A percentile compares a stretch with the other conserved stretches of the same genome.
Conservation (phyloP, 805 yeast species). For the Schizosaccharomyces cryophilus region DNA sequence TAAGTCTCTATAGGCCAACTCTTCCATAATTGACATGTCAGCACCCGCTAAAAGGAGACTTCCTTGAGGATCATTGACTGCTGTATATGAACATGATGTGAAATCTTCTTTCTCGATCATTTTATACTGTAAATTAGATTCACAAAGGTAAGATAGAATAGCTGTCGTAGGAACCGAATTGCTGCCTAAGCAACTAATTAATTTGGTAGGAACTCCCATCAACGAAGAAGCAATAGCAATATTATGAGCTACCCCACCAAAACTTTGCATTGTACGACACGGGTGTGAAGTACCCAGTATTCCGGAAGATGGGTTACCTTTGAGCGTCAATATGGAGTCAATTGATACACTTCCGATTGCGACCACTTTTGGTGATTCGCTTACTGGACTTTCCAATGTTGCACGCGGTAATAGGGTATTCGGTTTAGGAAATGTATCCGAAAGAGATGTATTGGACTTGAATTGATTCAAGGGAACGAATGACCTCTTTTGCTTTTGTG, state of each 20-base stretch:
- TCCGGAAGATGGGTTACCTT: constrained; percentile 10
- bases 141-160: constrained; percentile 4
- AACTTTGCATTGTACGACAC: constrained; percentile 27
- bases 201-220: constrained; percentile 10
- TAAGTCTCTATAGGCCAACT: neutral
- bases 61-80: constrained; percentile 39
- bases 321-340: constrained; percentile 31
- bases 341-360: constrained; percentile 58
- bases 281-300: constrained; percentile 43
- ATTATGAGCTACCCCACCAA: constrained; percentile 76
- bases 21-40: constrained; percentile 29
- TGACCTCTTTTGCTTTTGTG: constrained; percentile 6
- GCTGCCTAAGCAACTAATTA: constrained; percentile 38
- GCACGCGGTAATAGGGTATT: neutral
- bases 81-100: constrained; percentile 46
- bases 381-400: too few species aligned
- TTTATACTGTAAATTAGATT: constrained; percentile 11
- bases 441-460: neutral
- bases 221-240: constrained; percentile 36
- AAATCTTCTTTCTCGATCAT: constrained; percentile 14
- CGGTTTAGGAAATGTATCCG: neutral
- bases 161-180: constrained; percentile 16
- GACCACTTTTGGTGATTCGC: neutral
- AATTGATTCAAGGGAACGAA: neutral
- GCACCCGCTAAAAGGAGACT: constrained; percentile 54